Conservation (phyloP, 139 green algal genomes). For the Chlorella sp. region DNA sequence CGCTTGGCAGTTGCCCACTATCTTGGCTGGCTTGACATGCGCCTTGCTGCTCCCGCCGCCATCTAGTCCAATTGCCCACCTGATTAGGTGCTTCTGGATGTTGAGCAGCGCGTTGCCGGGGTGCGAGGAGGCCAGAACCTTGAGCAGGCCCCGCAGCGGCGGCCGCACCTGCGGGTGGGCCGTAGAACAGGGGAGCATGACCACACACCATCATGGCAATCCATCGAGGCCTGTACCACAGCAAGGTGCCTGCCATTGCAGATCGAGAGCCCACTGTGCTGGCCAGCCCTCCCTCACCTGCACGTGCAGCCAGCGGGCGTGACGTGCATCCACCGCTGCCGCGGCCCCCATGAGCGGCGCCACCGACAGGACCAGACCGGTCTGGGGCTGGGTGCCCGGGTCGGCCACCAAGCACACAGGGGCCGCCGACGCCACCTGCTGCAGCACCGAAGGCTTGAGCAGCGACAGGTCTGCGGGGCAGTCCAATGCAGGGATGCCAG, state of each 20-base stretch:
- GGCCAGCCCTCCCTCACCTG: constrained; percentile 30
- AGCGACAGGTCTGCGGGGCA: neutral
- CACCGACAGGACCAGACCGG: constrained; percentile 75
- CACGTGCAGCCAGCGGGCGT: constrained; percentile 84
- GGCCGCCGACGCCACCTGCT: constrained; percentile 25
- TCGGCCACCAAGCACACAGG: constrained; percentile 78
- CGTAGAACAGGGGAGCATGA: too few relatives aligned
- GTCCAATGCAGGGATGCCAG: too few relatives aligned
- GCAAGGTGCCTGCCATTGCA: too few relatives aligned
- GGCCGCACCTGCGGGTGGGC: constrained; percentile 62
- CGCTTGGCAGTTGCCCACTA: too few relatives aligned
- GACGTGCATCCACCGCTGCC: constrained; percentile 61
- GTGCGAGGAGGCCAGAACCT: constrained; percentile 39
- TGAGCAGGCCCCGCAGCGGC: constrained; percentile 71
- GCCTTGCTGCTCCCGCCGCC: neutral
- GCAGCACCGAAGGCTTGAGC: constrained; percentile 18
- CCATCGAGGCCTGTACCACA: too few relatives aligned
- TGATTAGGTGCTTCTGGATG: constrained; percentile 66
- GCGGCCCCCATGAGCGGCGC: constrained; percentile 77
- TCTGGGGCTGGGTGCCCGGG: constrained; percentile 44
- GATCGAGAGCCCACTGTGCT: too few relatives aligned
- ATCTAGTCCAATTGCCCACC: constrained; percentile 26
- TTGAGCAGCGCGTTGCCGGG: constrained; percentile 22
- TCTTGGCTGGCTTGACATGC: too few relatives aligned
- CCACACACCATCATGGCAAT: too few relatives aligned